Conservation (phyloP, 2,329 filamentous ascomycete species). For the Penicillium sp. region DNA sequence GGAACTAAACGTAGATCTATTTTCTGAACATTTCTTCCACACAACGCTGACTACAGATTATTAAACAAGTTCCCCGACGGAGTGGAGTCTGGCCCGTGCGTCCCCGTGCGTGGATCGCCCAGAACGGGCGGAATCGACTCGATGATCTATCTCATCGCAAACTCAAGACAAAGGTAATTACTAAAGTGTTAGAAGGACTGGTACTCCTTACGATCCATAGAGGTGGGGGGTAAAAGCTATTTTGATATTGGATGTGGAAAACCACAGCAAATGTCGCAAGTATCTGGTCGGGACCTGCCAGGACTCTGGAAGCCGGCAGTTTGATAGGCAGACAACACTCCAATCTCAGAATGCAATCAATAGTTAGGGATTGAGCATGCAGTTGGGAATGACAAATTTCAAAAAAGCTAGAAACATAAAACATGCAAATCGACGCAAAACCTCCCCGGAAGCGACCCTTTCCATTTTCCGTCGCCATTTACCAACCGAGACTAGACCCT, state of each 20-base stretch:
- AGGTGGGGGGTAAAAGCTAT: not conserved
- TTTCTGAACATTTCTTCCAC: not conserved
- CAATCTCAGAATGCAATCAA: not conserved
- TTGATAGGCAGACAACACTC: not conserved
- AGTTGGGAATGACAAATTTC: conserved; percentile 2
- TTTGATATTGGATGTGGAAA: conserved; percentile 15
- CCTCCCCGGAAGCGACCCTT: conserved; percentile 51
- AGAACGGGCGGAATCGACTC: conserved; percentile 11
- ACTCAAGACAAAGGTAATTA: too few species aligned
- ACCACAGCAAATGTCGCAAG: not conserved
- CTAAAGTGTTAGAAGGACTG: too few species aligned
- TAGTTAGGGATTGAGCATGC: conserved; percentile 5
- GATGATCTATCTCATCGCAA: conserved; percentile 23
- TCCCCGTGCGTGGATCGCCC: conserved; percentile 5
- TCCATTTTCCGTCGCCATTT: conserved; percentile 44
- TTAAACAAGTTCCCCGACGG: not conserved
- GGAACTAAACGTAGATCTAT: not conserved
- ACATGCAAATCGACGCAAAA: conserved; percentile 38
- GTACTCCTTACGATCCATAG: too few species aligned
- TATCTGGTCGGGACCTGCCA: not conserved
- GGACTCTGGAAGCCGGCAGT: not conserved
- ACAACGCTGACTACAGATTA: not conserved
- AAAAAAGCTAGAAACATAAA: conserved; percentile 12
- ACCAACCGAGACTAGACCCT: conserved; percentile 21
- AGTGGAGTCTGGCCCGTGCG: conserved; percentile 8